These are phyloP conservation scores for Lactifluus volemus DNA, from an alignment of 768 basidiomycete species.

Conservation along the genomic window DNA sequence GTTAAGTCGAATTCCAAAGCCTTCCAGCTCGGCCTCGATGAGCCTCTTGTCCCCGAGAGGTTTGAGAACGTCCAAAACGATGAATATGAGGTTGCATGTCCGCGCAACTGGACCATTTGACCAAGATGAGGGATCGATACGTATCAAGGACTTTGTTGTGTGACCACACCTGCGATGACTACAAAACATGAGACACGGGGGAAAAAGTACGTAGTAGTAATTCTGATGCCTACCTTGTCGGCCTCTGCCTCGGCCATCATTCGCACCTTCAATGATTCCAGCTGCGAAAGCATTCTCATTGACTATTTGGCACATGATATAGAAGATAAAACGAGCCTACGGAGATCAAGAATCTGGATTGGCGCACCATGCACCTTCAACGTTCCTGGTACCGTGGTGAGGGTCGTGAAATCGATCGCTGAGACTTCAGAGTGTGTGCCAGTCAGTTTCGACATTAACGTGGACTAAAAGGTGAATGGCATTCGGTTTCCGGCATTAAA, in stretches of 20 bases:
- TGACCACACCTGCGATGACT: constrained; percentile 69
- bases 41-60: constrained; percentile 93
- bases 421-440: constrained; percentile 96
- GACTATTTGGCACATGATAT: not conserved
- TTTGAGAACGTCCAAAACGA: constrained; percentile 95
- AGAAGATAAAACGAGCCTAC: constrained; percentile 35
- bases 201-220: not conserved
- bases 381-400: constrained; percentile 93
- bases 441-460: constrained; percentile 91
- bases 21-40: constrained; percentile 90
- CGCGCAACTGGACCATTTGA: constrained; percentile 62
- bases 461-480: constrained; percentile 45
- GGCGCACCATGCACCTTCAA: constrained; percentile 93
- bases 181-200: constrained; percentile 15
- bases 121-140: constrained; percentile 9
- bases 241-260: constrained; percentile 93
- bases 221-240: constrained; percentile 60
- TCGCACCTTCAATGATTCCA: constrained; percentile 97
- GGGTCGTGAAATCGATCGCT: constrained; percentile 93
- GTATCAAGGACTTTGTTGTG: not conserved
- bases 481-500: constrained; percentile 6
- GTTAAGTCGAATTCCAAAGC: constrained; percentile 96
- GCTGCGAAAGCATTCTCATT: constrained; percentile 36
- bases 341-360: constrained; percentile 89
- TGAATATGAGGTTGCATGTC: constrained; percentile 97